Percentiles rank a stretch among this genome's conserved stretches.
These are phyloP conservation scores for Fusarium chlamydosporum DNA, from an alignment of 2,329 filamentous ascomycete species.

Conservation along the genomic window DNA sequence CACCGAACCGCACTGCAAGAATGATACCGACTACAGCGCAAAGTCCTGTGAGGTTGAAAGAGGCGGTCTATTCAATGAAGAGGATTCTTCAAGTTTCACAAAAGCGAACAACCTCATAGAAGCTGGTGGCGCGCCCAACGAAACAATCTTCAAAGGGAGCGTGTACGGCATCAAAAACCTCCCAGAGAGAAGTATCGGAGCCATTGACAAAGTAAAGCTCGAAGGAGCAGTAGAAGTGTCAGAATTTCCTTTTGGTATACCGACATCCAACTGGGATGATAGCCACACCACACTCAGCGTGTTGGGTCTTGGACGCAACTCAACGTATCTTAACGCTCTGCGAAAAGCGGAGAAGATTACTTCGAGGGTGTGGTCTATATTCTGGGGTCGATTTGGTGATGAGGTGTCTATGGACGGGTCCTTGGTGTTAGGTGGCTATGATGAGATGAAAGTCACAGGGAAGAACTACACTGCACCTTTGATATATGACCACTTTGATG, in stretches of 20 bases:
- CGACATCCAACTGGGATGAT: slow-evolving; percentile 48
- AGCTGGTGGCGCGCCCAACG: slow-evolving; percentile 41
- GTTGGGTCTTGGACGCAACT: slow-evolving; percentile 52
- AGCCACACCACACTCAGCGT: slow-evolving; percentile 50
- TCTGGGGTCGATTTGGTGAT: slow-evolving; percentile 55
- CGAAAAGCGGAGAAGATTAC: slow-evolving; percentile 43
- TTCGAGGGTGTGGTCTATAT: slow-evolving; percentile 55
- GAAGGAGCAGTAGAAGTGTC: slow-evolving; percentile 13
- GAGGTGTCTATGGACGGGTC: slow-evolving; percentile 50
- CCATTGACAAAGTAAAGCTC: slow-evolving; percentile 39
- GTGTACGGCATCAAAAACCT: slow-evolving; percentile 46
- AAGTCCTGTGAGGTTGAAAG: slow-evolving; percentile 49
- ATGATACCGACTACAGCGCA: slow-evolving; percentile 50
- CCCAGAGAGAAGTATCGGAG: slow-evolving; percentile 41
- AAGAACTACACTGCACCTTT: slow-evolving; percentile 50
- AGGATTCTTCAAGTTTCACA: slow-evolving; percentile 25
- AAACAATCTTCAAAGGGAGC: slow-evolving; percentile 33
- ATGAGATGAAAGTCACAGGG: slow-evolving; percentile 52
- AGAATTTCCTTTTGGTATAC: slow-evolving; percentile 49
- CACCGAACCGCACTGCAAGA: slow-evolving; percentile 49
- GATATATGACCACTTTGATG: slow-evolving; percentile 33
- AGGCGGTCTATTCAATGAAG: slow-evolving; percentile 41
- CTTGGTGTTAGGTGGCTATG: slow-evolving; percentile 54
- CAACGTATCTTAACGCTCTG: slow-evolving; percentile 51
- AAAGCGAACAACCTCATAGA: slow-evolving; percentile 29